Percentiles rank a stretch among this genome's conserved stretches.
Conservation (phyloP, 2,329 filamentous ascomycete species). For the Chalaropsis thielavioides region DNA sequence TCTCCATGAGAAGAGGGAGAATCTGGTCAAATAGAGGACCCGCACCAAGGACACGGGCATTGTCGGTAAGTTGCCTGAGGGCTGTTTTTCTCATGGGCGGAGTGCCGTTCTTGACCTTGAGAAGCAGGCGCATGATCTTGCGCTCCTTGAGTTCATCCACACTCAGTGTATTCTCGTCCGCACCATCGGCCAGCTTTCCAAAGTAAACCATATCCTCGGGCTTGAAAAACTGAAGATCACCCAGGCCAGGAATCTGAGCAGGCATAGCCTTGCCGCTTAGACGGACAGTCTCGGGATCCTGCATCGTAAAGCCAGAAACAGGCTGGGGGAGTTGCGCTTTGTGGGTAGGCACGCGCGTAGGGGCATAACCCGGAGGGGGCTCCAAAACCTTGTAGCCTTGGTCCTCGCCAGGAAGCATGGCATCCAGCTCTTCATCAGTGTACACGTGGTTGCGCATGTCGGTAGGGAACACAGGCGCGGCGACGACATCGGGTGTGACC, state of each 20-base stretch:
- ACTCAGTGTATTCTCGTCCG: constrained; percentile 78
- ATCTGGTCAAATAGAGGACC: constrained; percentile 95
- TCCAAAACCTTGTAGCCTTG: constrained; percentile 89
- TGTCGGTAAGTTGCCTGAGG: constrained; percentile 90
- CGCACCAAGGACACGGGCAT: constrained; percentile 88
- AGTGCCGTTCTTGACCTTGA: constrained; percentile 99
- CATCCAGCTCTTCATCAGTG: constrained; percentile 86
- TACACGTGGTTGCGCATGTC: constrained; percentile 68
- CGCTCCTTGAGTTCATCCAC: constrained; percentile 95
- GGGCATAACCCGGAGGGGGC: constrained; percentile 82
- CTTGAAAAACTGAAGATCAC: constrained; percentile 96
- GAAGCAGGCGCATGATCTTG: constrained; percentile 91
- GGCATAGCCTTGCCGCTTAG: constrained; percentile 80
- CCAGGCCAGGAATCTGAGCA: constrained; percentile 89
- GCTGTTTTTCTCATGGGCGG: constrained; percentile 98
- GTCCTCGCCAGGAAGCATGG: constrained; percentile 72
- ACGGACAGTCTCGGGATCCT: constrained; percentile 75
- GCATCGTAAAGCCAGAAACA: constrained; percentile 85
- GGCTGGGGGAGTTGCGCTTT: constrained; percentile 52
- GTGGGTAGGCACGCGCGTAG: constrained; percentile 60
- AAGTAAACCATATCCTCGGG: constrained; percentile 98
- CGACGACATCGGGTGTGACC: constrained; percentile 51
- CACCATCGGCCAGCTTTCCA: constrained; percentile 87
- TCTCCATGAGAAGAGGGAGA: constrained; percentile 92
- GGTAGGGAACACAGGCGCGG: constrained; percentile 72